Evolutionary conservation across 768 basidiomycete genomes (phyloP), one percentile per base, ranked within the genome.

Genomic region (Tulasnella sp.): DNA sequence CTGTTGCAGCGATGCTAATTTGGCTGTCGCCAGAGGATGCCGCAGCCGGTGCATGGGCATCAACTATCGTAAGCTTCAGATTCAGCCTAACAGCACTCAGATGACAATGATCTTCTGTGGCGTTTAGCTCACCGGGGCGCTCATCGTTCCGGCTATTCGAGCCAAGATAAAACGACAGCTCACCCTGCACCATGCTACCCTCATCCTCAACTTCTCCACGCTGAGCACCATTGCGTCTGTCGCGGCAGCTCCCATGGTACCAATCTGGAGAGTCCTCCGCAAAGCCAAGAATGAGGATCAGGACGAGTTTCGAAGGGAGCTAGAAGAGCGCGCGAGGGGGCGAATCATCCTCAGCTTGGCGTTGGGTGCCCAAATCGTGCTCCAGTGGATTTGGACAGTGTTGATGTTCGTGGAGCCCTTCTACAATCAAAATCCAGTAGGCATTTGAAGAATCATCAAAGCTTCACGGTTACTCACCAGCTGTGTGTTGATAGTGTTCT

Each of bases 181-280:
- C 32, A 64, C 73, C 0, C 35, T 74, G 22, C 69, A 71, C 35
- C 73, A 74, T 74, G 71, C 73, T 16, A 44, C 63, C 9, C 63
- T 74, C 2, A 71, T 72, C 32, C 73, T 74, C 63, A 74, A 74
- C 71, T 74, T 72, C 69, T 47, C 73, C 32, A 74, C 70, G 12
- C 73, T 74, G 22, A 73, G 72, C 22, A 72, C 71, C 36, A 34
- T 74, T 41, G 62, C 70, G 7, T 63, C 69, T 11, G 52, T 74
- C 17, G 73, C 73, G 16, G 26, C 44, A n/a, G 69, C 73, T 17
- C 73, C 73, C n/a, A 40, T 70, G 62, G 69, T 69, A 4, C 69
- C 73, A n/a, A 71, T 74, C 39, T 74, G 73, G 73, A 29, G 70
- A 37, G 70, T 37, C 17, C 32, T 73, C 26, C 71, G 34, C 29